A percentile compares a stretch with the other conserved stretches of the same genome.
Conservation (phyloP, 257 asterid species). For the Przewalskia tangutica region DNA sequence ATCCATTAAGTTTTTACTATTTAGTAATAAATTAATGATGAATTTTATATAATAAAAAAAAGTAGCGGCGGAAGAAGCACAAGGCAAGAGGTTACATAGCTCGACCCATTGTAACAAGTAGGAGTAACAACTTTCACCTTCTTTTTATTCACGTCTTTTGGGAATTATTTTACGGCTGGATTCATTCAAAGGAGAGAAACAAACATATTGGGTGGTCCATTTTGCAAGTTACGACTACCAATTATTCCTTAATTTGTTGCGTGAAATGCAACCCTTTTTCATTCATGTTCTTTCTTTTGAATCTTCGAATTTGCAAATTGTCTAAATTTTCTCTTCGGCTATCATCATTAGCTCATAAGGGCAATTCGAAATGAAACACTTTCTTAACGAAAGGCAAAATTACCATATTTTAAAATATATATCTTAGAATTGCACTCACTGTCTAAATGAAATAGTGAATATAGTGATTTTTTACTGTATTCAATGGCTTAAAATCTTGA, state of each 20-base stretch:
- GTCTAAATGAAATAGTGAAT: no score
- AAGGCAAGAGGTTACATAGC: not conserved
- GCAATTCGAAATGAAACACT: no score
- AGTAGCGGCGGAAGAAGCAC: not conserved
- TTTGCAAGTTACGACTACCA: not conserved
- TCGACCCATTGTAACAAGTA: not conserved
- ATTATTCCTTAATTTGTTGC: not conserved
- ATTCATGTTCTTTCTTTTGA: not conserved
- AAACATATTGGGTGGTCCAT: not conserved
- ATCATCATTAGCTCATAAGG: no score
- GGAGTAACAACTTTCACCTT: not conserved
- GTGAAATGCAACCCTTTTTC: not conserved
- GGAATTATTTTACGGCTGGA: not conserved
- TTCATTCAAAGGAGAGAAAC: not conserved
- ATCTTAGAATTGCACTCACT: no score
- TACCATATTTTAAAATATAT: no score
- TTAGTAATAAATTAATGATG: not conserved
- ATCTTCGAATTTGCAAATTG: no score
- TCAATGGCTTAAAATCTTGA: not conserved
- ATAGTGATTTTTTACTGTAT: no score
- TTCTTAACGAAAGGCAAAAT: no score
- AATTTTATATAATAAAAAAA: no score
- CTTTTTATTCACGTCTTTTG: not conserved
- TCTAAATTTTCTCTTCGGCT: no score
- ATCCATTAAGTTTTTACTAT: not conserved